These are phyloP conservation scores for Calonectria hawksworthii DNA, from an alignment of 2,329 filamentous ascomycete genomes.

Conservation along the genomic window DNA sequence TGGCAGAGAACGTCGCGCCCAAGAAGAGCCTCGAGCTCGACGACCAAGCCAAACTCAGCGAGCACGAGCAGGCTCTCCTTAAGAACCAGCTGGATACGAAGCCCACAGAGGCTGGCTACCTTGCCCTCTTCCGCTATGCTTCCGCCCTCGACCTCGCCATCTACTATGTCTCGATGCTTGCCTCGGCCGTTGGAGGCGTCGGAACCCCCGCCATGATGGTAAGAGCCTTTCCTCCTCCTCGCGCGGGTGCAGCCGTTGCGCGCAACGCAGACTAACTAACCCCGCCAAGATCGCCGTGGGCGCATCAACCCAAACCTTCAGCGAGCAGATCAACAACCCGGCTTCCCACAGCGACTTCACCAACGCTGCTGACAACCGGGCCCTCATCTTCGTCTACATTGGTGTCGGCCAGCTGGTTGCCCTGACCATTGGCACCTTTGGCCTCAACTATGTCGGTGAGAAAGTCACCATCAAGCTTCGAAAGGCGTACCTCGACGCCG, in stretches of 20 bases:
- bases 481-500: conserved; percentile 58
- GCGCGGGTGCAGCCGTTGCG: conserved; percentile 56
- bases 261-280: background rate
- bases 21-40: background rate
- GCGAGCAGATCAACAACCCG: background rate
- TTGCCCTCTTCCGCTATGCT: conserved; percentile 76
- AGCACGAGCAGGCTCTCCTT: conserved; percentile 73
- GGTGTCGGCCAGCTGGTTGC: conserved; percentile 81
- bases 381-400: conserved; percentile 83
- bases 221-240: conserved; percentile 57
- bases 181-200: conserved; percentile 76
- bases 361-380: conserved; percentile 60
- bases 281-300: background rate
- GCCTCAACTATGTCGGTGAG: conserved; percentile 29
- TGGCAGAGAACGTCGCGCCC: background rate
- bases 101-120: conserved; percentile 71
- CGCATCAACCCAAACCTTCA: background rate
- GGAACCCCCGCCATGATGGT: conserved; percentile 81
- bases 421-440: conserved; percentile 85
- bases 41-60: conserved; percentile 49
- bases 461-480: conserved; percentile 56
- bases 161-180: conserved; percentile 68
- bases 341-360: conserved; percentile 67
- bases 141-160: conserved; percentile 71
- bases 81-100: conserved; percentile 74